phyloP scores from a whole-genome alignment of 192 early-diverging fungal species.

The Cladochytrium replicatum region DNA sequence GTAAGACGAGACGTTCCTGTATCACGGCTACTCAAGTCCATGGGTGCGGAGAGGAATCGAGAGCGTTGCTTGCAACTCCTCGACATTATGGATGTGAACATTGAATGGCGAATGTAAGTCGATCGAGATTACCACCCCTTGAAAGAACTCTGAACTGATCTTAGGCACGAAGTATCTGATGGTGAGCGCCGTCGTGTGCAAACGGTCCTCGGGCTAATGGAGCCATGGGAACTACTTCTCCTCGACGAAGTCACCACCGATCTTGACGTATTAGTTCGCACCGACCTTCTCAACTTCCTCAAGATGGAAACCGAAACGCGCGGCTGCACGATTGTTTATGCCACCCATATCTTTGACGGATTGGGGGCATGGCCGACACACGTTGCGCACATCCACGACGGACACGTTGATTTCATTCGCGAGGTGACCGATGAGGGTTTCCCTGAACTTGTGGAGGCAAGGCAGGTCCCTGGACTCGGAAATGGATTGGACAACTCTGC shows the following conservation, averaged over 20 bases:
- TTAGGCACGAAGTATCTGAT: constrained; percentile 66
- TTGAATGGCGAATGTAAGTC: constrained; percentile 39
- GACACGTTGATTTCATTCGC: constrained; percentile 33
- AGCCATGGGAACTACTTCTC: constrained; percentile 54
- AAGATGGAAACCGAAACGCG: constrained; percentile 50
- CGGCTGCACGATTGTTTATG: constrained; percentile 61
- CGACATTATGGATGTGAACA: constrained; percentile 62
- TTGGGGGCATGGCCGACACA: constrained; percentile 64
- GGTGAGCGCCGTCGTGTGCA: constrained; percentile 62
- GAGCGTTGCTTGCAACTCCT: constrained; percentile 55
- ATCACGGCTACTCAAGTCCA: constrained; percentile 48
- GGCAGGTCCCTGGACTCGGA: too few species aligned
- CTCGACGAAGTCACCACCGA: constrained; percentile 76
- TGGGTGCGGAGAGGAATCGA: constrained; percentile 48
- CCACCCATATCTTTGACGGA: constrained; percentile 78
- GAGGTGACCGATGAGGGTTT: constrained; percentile 30
- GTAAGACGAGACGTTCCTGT: constrained; percentile 61
- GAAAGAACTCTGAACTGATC: too few species aligned
- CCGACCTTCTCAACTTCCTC: constrained; percentile 57
- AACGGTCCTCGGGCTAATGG: constrained; percentile 62
- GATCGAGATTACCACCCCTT: too few species aligned
- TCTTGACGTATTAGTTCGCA: constrained; percentile 63
- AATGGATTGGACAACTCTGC: constrained; percentile 39
- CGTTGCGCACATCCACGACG: constrained; percentile 55
- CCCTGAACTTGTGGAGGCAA: constrained; percentile 42